Base-by-base conservation (phyloP, 2,329 filamentous ascomycete species). In the Colletotrichum tropicale region DNA sequence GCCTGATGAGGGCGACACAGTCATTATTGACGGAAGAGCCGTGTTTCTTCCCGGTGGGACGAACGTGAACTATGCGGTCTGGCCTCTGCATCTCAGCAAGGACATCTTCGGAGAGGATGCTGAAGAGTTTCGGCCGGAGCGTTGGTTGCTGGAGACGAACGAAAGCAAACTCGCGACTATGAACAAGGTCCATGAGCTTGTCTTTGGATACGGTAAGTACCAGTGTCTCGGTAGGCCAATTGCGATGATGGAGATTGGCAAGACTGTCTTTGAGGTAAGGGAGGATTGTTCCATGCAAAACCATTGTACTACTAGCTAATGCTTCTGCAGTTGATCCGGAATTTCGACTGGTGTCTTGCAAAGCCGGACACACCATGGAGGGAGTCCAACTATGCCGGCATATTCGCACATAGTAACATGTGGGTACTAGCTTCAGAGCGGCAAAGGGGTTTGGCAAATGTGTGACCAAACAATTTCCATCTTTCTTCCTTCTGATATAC, bases 81-180 rank as follows among this genome's bases (percentile, higher is more conserved):
- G 74, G 71, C 74, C 71, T 21, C 81, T 93, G 9, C 91, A 93
- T 78, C 87, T 89, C 0, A 84, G 89, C 6, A 84, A 86, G 8
- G 87, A 89, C 28, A 81, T 93, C 9, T 93, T 92, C 75, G 91
- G 91, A 2, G 79, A 85, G 0, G 89, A 93, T 77, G 87, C 89
- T 0, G 87, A 92, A 58, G 80, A 80, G 0, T 94, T 89, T 79
- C 82, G 88, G 5, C 91, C 91, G 0, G 91, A 93, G 78, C 82
- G 91, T 28, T 92, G 91, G 84, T 82, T 93, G 88, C 82, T 93
- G 2, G 75, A 73, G 10, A 81, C 80, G 6, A 80, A 82, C 1
- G 78, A 78, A 2, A 81, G 81, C 0, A 80, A 83, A 48, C 76
- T 85, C 18, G 81, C 75, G 32, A 78, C 77, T 0, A 88, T 88